Percentiles rank a stretch among this genome's conserved stretches.
phyloP scores from a whole-genome alignment of 768 basidiomycete species.

The Hydnum rufescens region DNA sequence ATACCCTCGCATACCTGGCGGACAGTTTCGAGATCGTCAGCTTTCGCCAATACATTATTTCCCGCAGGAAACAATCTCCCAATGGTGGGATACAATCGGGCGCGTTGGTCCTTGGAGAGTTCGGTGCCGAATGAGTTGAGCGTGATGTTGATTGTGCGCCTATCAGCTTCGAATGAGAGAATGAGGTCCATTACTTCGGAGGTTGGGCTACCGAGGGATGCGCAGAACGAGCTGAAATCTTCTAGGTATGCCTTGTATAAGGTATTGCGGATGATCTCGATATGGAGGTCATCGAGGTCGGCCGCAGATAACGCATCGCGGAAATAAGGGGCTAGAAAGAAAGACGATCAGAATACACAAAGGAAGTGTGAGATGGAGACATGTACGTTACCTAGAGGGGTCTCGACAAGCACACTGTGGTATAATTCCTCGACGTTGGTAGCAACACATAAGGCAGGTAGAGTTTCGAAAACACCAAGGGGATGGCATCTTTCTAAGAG shows the following conservation, averaged over 20 bases:
- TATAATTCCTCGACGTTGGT: constrained; percentile 98
- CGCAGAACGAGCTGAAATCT: constrained; percentile 78
- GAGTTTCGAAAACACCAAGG: constrained; percentile 89
- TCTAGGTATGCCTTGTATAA: constrained; percentile 98
- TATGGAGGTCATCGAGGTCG: constrained; percentile 96
- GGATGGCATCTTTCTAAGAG: constrained; percentile 93
- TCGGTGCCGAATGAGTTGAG: constrained; percentile 98
- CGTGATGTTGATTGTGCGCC: constrained; percentile 93
- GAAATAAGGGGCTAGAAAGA: constrained; percentile 69
- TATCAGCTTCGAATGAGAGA: constrained; percentile 90
- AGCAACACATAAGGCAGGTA: constrained; percentile 97
- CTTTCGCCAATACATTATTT: constrained; percentile 80
- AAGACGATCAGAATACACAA: neutral
- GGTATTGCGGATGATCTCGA: constrained; percentile 98
- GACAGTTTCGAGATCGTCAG: constrained; percentile 91
- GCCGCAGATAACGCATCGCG: constrained; percentile 84
- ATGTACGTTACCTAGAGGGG: constrained; percentile 64
- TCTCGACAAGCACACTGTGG: constrained; percentile 92
- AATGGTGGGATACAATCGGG: constrained; percentile 82
- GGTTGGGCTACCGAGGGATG: constrained; percentile 65
- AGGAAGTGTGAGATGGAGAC: neutral
- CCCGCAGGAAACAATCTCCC: constrained; percentile 90
- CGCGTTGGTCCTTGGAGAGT: constrained; percentile 84
- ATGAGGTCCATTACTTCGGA: constrained; percentile 82
- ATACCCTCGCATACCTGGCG: constrained; percentile 72